These are phyloP conservation scores for Colletotrichum acutatum DNA, from an alignment of 2,329 filamentous ascomycete species.

Conservation along the genomic window DNA sequence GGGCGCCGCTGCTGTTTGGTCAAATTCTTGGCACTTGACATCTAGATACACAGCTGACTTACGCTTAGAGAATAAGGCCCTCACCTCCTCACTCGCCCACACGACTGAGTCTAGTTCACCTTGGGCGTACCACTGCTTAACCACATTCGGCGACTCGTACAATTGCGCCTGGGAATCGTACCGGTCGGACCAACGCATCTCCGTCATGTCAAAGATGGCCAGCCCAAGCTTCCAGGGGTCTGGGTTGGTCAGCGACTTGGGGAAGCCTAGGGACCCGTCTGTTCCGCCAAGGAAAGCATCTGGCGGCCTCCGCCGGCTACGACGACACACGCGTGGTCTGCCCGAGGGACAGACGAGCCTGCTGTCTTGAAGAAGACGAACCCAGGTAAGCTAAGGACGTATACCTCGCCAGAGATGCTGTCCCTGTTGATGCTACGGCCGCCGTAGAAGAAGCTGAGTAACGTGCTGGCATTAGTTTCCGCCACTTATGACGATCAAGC, in stretches of 20 bases:
- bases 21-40: neutral
- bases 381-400: conserved; percentile 50
- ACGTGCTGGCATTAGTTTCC: neutral
- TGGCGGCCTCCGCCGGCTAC: conserved; percentile 46
- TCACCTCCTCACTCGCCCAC: conserved; percentile 41
- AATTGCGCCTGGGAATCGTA: conserved; percentile 47
- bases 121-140: conserved; percentile 47
- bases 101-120: conserved; percentile 41
- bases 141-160: conserved; percentile 47
- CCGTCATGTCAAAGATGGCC: conserved; percentile 53
- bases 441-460: conserved; percentile 49
- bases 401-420: conserved; percentile 43
- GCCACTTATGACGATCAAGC: neutral
- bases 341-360: conserved; percentile 39
- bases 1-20: neutral
- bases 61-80: conserved; percentile 38
- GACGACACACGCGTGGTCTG: conserved; percentile 48
- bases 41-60: neutral
- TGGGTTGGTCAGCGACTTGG: conserved; percentile 38
- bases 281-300: conserved; percentile 53
- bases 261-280: conserved; percentile 40
- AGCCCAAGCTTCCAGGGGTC: conserved; percentile 51
- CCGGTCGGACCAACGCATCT: conserved; percentile 45
- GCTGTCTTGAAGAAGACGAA: conserved; percentile 49
- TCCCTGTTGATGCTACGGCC: conserved; percentile 40